Evolutionary conservation across 352 stramenopile species (phyloP).

Genomic region (Pythium biforme): DNA sequence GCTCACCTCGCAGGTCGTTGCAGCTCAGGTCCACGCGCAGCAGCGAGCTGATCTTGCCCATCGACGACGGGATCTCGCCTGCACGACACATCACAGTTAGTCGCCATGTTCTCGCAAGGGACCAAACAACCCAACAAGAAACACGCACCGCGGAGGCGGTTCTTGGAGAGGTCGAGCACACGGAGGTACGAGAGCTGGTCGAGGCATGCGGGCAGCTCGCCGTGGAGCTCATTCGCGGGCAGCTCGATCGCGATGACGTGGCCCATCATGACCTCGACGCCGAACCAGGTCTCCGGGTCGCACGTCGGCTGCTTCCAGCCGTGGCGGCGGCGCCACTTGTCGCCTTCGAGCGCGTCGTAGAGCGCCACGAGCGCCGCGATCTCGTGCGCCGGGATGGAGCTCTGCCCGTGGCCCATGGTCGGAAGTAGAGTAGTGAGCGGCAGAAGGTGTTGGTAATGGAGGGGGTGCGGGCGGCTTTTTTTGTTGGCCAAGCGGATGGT

Average conservation of each 20-base stretch:
- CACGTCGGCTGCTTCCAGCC: conserved; percentile 71
- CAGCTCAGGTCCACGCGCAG: conserved; percentile 74
- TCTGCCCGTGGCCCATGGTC: conserved; percentile 76
- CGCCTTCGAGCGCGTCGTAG: conserved; percentile 65
- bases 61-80: conserved; percentile 54
- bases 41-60: conserved; percentile 56
- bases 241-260: conserved; percentile 78
- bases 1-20: conserved; percentile 72
- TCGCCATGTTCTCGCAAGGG: too few species aligned
- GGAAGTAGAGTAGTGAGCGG: background rate
- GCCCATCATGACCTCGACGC: conserved; percentile 64
- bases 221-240: conserved; percentile 62
- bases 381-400: conserved; percentile 68
- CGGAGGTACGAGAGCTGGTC: conserved; percentile 62
- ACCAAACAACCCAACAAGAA: background rate
- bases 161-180: conserved; percentile 81
- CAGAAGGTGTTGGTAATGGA: background rate
- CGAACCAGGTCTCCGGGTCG: conserved; percentile 81
- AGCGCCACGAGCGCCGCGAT: conserved; percentile 66
- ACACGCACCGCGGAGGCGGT: conserved; percentile 53
- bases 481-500: too few species aligned
- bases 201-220: conserved; percentile 36
- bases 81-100: background rate
- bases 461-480: too few species aligned
- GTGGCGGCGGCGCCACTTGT: conserved; percentile 69